Conservation (phyloP, 2,329 filamentous ascomycete species). For the Fusarium pseudonygamai region DNA sequence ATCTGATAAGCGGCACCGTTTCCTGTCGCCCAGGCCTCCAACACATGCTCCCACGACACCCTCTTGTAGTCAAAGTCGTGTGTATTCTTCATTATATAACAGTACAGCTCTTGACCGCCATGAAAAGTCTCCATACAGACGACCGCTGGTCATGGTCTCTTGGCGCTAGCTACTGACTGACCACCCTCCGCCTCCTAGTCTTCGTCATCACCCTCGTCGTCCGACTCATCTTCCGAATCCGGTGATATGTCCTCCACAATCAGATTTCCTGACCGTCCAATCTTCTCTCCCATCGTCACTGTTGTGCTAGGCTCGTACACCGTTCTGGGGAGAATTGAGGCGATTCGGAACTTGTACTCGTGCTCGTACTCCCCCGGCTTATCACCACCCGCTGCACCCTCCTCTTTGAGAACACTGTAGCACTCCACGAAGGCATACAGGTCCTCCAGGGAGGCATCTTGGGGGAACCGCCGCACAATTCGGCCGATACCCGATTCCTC, state of each 20-base stretch:
- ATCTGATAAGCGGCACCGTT: not conserved
- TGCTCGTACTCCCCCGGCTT: constrained; percentile 78
- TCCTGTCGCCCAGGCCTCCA: not conserved
- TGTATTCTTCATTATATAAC: not conserved
- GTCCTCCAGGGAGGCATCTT: constrained; percentile 80
- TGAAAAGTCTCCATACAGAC: constrained; percentile 18
- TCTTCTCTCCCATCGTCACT: constrained; percentile 73
- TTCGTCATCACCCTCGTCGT: constrained; percentile 42
- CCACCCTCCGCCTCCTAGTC: constrained; percentile 37
- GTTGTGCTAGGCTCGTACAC: constrained; percentile 77
- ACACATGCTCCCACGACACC: not conserved
- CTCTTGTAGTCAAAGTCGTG: not conserved
- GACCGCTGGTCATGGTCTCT: constrained; percentile 8
- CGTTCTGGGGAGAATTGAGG: constrained; percentile 83
- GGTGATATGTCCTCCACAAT: constrained; percentile 76
- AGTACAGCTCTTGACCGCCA: constrained; percentile 22
- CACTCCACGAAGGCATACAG: constrained; percentile 97
- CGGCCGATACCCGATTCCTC: constrained; percentile 71
- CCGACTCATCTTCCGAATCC: constrained; percentile 50
- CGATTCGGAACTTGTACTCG: constrained; percentile 84
- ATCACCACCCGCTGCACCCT: constrained; percentile 41
- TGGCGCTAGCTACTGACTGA: constrained; percentile 30
- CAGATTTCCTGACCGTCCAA: constrained; percentile 86
- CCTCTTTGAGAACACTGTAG: constrained; percentile 69
- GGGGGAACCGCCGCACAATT: constrained; percentile 78